A percentile compares a stretch with the other conserved stretches of the same genome.
phyloP scores from a whole-genome alignment of 1,284 basidiomycete genomes.

The Vanrija sp. region DNA sequence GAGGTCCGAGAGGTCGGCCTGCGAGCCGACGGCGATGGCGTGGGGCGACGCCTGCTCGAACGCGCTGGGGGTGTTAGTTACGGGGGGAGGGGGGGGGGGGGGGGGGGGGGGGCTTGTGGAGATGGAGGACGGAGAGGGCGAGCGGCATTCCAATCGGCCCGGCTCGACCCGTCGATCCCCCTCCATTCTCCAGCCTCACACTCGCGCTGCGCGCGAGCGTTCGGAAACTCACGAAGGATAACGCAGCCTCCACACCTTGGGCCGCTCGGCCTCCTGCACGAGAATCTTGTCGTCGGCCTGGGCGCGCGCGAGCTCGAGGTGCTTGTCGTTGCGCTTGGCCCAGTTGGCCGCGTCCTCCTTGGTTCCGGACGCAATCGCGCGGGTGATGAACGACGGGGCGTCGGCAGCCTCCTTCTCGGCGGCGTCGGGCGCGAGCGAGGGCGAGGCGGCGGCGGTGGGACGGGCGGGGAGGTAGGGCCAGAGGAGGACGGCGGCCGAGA shows the following conservation, averaged over 20 bases:
- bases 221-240: constrained; percentile 43
- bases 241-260: constrained; percentile 43
- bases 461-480: constrained; percentile 43
- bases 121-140: neutral
- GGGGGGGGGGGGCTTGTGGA: neutral
- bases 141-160: too few species aligned
- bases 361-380: constrained; percentile 40
- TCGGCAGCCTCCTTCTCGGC: constrained; percentile 19
- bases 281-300: constrained; percentile 48
- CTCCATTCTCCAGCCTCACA: neutral
- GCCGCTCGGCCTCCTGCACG: constrained; percentile 51
- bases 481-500: constrained; percentile 26
- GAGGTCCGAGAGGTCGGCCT: constrained; percentile 48
- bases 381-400: constrained; percentile 37
- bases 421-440: constrained; percentile 32
- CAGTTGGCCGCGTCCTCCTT: constrained; percentile 31
- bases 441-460: constrained; percentile 26
- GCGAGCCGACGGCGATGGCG: constrained; percentile 47
- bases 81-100: neutral
- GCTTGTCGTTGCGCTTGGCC: constrained; percentile 45
- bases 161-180: neutral
- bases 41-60: constrained; percentile 49
- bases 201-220: neutral
- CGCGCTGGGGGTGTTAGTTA: constrained; percentile 26
- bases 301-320: constrained; percentile 46